phyloP scores from a whole-genome alignment of 2,329 filamentous ascomycete species.

The Bisporella sp. region DNA sequence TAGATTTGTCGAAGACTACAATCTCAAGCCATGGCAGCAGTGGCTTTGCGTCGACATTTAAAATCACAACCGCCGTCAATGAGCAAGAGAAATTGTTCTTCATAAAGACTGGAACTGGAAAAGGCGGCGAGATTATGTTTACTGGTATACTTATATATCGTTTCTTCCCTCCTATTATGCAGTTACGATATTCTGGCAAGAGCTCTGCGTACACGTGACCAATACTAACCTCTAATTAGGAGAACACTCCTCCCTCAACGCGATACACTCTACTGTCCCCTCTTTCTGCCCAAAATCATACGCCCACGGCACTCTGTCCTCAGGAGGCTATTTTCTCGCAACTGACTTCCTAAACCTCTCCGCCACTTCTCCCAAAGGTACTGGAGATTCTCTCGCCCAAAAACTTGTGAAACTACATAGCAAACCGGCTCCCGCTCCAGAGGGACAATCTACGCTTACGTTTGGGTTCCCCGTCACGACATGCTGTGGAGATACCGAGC shows the following conservation, averaged over 20 bases:
- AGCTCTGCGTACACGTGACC: background rate
- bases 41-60: constrained; percentile 62
- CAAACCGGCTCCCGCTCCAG: constrained; percentile 60
- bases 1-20: constrained; percentile 47
- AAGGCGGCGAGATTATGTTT: constrained; percentile 62
- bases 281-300: no score
- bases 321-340: no score
- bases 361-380: constrained; percentile 23
- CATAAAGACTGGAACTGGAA: constrained; percentile 61
- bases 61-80: constrained; percentile 37
- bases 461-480: constrained; percentile 84
- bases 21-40: constrained; percentile 58
- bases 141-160: constrained; percentile 37
- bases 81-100: constrained; percentile 46
- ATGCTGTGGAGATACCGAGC: constrained; percentile 78
- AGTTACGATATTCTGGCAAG: background rate
- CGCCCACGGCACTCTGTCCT: no score
- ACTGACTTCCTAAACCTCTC: no score
- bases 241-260: no score
- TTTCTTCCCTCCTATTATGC: background rate
- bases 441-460: constrained; percentile 49
- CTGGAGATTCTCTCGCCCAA: constrained; percentile 55
- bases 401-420: constrained; percentile 77
- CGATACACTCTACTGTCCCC: no score
- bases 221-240: constrained; percentile 15